Conservation (phyloP, 805 yeast genomes). For the Spathaspora hagerdaliae region DNA sequence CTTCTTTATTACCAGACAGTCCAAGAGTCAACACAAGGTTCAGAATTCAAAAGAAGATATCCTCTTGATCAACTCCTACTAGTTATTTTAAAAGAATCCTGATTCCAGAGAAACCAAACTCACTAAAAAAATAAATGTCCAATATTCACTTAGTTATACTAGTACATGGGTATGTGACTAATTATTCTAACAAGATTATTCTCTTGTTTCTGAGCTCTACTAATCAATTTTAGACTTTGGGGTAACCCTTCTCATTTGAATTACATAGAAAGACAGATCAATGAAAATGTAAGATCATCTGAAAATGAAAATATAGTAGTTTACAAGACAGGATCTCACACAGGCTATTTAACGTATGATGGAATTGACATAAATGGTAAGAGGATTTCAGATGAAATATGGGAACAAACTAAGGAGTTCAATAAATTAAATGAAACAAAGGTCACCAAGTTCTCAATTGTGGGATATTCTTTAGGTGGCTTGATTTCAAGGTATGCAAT, state of each 20-base stretch:
- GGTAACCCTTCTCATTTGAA: slow-evolving; percentile 68
- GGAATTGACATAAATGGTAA: slow-evolving; percentile 84
- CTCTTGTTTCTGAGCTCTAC: slow-evolving; percentile 5
- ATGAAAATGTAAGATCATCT: slow-evolving; percentile 19
- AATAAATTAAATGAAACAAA: slow-evolving; percentile 4
- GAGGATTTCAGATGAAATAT: slow-evolving; percentile 67
- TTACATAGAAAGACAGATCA: slow-evolving; percentile 51
- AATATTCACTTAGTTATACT: slow-evolving; percentile 62
- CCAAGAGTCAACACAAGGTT: too few species aligned
- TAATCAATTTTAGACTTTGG: slow-evolving; percentile 46
- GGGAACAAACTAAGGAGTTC: slow-evolving; percentile 14
- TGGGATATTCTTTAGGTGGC: slow-evolving; percentile 44
- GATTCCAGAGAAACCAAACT: too few species aligned
- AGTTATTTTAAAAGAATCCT: too few species aligned
- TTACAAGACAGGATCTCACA: slow-evolving; percentile 55
- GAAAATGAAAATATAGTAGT: slow-evolving; percentile 29
- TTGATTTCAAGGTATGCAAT: slow-evolving; percentile 37
- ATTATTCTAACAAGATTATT: slow-evolving; percentile 4
- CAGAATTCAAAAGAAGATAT: too few species aligned
- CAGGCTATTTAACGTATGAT: slow-evolving; percentile 77
- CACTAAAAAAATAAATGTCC: slow-evolving; percentile 12
- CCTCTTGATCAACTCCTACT: too few species aligned
- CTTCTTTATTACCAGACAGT: too few species aligned
- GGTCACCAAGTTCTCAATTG: slow-evolving; percentile 33
- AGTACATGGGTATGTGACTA: slow-evolving; percentile 63